Percentiles rank a stretch among this genome's conserved stretches.
These are phyloP conservation scores for Cyclaneusma minus DNA, from an alignment of 2,329 filamentous ascomycete genomes.

Conservation along the genomic window DNA sequence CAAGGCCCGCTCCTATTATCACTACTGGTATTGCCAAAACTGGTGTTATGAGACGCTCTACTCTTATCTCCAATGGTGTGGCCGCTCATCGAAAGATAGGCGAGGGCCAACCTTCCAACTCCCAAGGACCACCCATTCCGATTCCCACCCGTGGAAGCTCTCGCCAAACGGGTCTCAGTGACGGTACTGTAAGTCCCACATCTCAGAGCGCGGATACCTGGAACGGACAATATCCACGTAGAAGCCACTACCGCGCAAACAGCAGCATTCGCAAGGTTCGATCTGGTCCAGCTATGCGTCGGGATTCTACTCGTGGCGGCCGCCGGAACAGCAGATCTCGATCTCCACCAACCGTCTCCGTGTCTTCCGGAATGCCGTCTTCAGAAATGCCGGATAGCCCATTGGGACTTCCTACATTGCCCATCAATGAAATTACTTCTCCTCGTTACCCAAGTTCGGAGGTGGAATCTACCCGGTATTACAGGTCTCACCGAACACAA, in stretches of 20 bases:
- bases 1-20: constrained; percentile 15
- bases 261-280: constrained; percentile 68
- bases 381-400: constrained; percentile 56
- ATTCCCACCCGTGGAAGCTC: constrained; percentile 85
- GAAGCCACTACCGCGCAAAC: constrained; percentile 35
- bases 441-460: constrained; percentile 29
- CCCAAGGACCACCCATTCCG: constrained; percentile 65
- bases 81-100: constrained; percentile 48
- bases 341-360: constrained; percentile 50
- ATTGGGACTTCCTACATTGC: constrained; percentile 55
- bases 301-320: constrained; percentile 35
- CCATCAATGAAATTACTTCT: constrained; percentile 54
- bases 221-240: constrained; percentile 30
- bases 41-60: constrained; percentile 56
- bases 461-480: constrained; percentile 24
- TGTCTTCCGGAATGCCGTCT: constrained; percentile 48
- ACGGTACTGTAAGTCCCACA: constrained; percentile 57
- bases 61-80: constrained; percentile 68
- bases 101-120: constrained; percentile 45
- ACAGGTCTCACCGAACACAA: constrained; percentile 36
- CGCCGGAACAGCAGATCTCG: constrained; percentile 36
- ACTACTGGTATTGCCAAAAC: constrained; percentile 8
- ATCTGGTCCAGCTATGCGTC: constrained; percentile 65
- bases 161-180: constrained; percentile 49
- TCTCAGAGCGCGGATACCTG: constrained; percentile 38